A percentile compares a stretch with the other conserved stretches of the same genome.
phyloP scores from a whole-genome alignment of 2,329 filamentous ascomycete species.

The Sarocladium oryzae region DNA sequence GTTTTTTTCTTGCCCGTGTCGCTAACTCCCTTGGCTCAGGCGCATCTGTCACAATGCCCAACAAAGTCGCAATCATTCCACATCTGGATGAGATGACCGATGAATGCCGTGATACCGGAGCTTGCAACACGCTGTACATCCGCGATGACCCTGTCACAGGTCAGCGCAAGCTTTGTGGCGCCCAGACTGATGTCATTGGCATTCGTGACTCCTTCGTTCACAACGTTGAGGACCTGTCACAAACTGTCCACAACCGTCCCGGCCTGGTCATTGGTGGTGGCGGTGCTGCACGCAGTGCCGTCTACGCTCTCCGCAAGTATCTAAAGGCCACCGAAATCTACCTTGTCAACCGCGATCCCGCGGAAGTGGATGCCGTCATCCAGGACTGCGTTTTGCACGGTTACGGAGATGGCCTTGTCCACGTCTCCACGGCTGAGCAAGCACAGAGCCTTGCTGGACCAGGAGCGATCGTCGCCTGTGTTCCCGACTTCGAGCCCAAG shows the following conservation, averaged over 20 bases:
- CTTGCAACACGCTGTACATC: slow-evolving; percentile 74
- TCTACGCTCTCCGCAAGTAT: slow-evolving; percentile 68
- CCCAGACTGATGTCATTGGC: slow-evolving; percentile 77
- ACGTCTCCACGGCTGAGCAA: slow-evolving; percentile 55
- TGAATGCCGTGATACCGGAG: slow-evolving; percentile 67
- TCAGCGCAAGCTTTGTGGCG: slow-evolving; percentile 55
- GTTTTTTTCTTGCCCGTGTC: background rate
- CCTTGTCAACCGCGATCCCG: slow-evolving; percentile 66
- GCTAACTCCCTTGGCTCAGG: slow-evolving; percentile 32
- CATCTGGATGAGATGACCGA: slow-evolving; percentile 67
- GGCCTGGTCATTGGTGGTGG: slow-evolving; percentile 72
- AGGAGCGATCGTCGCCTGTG: slow-evolving; percentile 64
- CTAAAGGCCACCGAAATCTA: slow-evolving; percentile 65
- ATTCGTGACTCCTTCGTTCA: slow-evolving; percentile 65
- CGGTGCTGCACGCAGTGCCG: slow-evolving; percentile 69
- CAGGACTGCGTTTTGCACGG: slow-evolving; percentile 53
- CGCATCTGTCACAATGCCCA: slow-evolving; percentile 74
- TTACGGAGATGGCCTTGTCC: slow-evolving; percentile 53
- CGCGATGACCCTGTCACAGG: slow-evolving; percentile 36
- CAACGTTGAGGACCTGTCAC: slow-evolving; percentile 40
- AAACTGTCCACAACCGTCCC: slow-evolving; percentile 50
- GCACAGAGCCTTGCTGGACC: slow-evolving; percentile 52
- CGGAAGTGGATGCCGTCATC: slow-evolving; percentile 62
- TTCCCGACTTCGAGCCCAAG: slow-evolving; percentile 69
- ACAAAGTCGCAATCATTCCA: slow-evolving; percentile 70